These are phyloP conservation scores for Hymenoscyphus fraxineus DNA, from an alignment of 2,329 filamentous ascomycete species.

Conservation along the genomic window DNA sequence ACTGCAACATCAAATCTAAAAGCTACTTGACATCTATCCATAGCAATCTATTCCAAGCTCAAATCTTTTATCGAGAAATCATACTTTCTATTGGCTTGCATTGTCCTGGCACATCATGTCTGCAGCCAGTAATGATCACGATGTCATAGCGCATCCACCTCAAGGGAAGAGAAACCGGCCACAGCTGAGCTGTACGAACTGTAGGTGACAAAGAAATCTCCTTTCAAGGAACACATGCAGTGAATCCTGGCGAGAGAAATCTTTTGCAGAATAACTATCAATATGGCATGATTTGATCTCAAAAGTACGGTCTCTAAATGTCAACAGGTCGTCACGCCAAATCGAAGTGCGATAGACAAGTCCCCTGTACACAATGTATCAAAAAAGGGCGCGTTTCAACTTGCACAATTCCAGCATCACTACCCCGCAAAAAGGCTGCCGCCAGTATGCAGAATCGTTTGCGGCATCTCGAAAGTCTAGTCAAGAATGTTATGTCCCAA, in stretches of 20 bases:
- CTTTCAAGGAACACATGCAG: too few relatives aligned
- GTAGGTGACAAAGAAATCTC: not conserved
- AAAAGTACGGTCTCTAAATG: not conserved
- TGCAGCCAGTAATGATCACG: not conserved
- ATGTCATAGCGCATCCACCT: not conserved
- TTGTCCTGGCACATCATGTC: not conserved
- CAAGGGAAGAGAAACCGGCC: not conserved
- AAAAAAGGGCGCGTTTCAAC: slow-evolving; percentile 45
- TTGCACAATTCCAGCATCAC: slow-evolving; percentile 49
- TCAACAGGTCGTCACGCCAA: slow-evolving; percentile 21
- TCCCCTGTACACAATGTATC: slow-evolving; percentile 50
- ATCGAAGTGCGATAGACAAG: slow-evolving; percentile 49
- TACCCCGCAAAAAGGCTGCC: slow-evolving; percentile 38
- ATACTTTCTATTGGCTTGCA: not conserved
- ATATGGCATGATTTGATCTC: too few relatives aligned
- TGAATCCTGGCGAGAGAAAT: too few relatives aligned
- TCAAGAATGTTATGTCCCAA: slow-evolving; percentile 49
- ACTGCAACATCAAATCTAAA: not conserved
- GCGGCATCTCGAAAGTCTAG: slow-evolving; percentile 53
- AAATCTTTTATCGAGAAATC: not conserved
- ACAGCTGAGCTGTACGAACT: not conserved
- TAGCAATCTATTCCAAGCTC: not conserved
- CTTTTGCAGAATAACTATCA: not conserved
- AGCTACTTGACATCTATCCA: not conserved
- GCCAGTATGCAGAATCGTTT: slow-evolving; percentile 53